These are phyloP conservation scores for Arachis monticola DNA, from an alignment of 331 rosid genomes.

Conservation along the genomic window DNA sequence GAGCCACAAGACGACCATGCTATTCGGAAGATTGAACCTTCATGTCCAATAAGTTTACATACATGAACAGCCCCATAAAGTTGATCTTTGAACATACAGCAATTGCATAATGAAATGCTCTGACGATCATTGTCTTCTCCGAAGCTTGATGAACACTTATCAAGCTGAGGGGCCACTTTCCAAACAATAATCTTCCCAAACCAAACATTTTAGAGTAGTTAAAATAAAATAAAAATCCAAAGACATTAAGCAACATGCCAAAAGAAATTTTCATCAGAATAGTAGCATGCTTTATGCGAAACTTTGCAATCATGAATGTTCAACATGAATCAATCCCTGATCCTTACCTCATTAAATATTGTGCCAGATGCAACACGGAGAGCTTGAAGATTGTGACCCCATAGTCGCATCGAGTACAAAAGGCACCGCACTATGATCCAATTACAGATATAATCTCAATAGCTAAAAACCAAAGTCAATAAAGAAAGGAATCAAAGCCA, in stretches of 20 bases:
- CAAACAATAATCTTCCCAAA: slow-evolving; percentile 82
- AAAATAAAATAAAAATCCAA: slow-evolving; percentile 27
- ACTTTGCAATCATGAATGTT: neutral
- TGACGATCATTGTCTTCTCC: slow-evolving; percentile 40
- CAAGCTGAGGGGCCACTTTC: slow-evolving; percentile 62
- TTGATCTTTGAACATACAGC: slow-evolving; percentile 39
- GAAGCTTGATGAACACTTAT: slow-evolving; percentile 41
- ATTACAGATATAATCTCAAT: slow-evolving; percentile 24
- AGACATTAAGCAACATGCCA: slow-evolving; percentile 29
- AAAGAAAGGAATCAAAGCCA: slow-evolving; percentile 11
- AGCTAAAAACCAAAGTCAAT: neutral
- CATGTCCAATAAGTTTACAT: slow-evolving; percentile 88
- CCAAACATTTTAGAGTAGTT: slow-evolving; percentile 40
- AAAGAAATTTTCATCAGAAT: neutral
- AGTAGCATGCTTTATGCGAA: neutral
- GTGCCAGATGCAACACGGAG: slow-evolving; percentile 91
- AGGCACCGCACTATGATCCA: slow-evolving; percentile 71
- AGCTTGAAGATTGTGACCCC: slow-evolving; percentile 86
- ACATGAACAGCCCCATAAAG: slow-evolving; percentile 66
- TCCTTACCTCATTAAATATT: slow-evolving; percentile 87
- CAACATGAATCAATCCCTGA: slow-evolving; percentile 47
- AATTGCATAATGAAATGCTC: slow-evolving; percentile 37
- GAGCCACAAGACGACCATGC: slow-evolving; percentile 85
- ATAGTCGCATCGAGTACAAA: slow-evolving; percentile 87
- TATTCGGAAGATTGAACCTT: slow-evolving; percentile 91